Conservation (phyloP, 306 rosid genomes). For the Parietaria judaica region DNA sequence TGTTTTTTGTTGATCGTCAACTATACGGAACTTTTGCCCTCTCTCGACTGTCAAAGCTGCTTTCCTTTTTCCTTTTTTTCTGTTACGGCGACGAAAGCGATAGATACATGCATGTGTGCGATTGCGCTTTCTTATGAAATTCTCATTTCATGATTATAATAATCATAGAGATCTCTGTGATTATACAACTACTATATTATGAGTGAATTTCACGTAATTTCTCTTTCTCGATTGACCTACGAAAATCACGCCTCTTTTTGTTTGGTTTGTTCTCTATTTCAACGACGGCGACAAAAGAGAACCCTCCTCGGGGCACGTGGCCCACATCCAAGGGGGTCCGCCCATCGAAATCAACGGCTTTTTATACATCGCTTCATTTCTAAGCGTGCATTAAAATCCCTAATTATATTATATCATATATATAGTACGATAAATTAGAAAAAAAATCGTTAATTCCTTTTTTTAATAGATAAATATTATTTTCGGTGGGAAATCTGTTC, state of each 20-base stretch:
- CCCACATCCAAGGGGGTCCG: not conserved
- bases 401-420: too few relatives aligned
- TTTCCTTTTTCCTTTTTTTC: not conserved
- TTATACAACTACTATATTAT: not conserved
- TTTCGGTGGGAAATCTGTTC: slow-evolving; percentile 9
- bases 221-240: too few relatives aligned
- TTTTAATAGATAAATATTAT: too few relatives aligned
- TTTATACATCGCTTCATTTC: slow-evolving; percentile 9
- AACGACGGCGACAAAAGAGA: not conserved
- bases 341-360: slow-evolving; percentile 1
- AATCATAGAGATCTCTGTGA: not conserved
- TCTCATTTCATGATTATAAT: too few relatives aligned
- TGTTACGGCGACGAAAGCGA: not conserved
- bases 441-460: too few relatives aligned
- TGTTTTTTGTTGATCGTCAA: not conserved
- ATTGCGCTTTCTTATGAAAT: too few relatives aligned
- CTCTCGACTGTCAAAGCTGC: not conserved
- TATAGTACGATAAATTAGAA: not conserved
- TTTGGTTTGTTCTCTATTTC: slow-evolving; percentile 6
- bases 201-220: too few relatives aligned
- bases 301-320: slow-evolving; percentile 6
- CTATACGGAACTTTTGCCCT: not conserved
- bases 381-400: slow-evolving; percentile 1
- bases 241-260: not conserved
- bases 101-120: not conserved